Conservation (phyloP, 345 rosid genomes). For the Dimocarpus longan region DNA sequence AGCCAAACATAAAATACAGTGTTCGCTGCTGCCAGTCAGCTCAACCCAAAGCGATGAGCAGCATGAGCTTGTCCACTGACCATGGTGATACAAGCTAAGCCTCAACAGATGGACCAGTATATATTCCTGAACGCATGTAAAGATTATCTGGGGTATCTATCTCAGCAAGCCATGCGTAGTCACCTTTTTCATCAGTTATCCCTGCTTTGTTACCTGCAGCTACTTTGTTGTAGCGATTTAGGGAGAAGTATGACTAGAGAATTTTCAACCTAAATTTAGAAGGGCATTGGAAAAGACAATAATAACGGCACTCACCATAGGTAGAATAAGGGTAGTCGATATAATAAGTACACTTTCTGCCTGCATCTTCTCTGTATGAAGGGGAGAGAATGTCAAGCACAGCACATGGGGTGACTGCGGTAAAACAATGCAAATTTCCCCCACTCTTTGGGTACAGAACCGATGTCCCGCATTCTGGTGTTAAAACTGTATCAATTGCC, state of each 20-base stretch:
- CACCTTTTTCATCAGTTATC: slow-evolving; percentile 46
- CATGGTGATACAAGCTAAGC: slow-evolving; percentile 31
- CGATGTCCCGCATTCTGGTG: slow-evolving; percentile 67
- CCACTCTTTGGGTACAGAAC: slow-evolving; percentile 78
- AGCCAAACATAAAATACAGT: background rate
- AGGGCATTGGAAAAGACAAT: background rate
- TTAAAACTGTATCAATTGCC: slow-evolving; percentile 60
- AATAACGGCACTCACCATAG: slow-evolving; percentile 47
- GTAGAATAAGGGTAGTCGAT: slow-evolving; percentile 70
- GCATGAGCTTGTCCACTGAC: background rate
- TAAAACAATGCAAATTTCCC: slow-evolving; percentile 93
- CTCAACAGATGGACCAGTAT: slow-evolving; percentile 64
- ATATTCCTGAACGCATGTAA: slow-evolving; percentile 71
- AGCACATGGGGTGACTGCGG: slow-evolving; percentile 89
- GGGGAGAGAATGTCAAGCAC: slow-evolving; percentile 92
- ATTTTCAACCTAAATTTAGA: background rate
- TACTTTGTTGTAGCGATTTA: slow-evolving; percentile 3
- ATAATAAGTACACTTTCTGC: slow-evolving; percentile 86
- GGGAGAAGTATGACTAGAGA: background rate
- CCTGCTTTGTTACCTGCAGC: slow-evolving; percentile 48
- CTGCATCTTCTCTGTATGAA: slow-evolving; percentile 72
- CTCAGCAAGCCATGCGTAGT: slow-evolving; percentile 86
- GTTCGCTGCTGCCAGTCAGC: background rate
- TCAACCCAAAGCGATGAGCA: background rate
- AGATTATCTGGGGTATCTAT: slow-evolving; percentile 71